Percentiles rank a stretch among this genome's conserved stretches.
Conservation (phyloP, 2,329 filamentous ascomycete genomes). For the Aspergillus terreus region DNA sequence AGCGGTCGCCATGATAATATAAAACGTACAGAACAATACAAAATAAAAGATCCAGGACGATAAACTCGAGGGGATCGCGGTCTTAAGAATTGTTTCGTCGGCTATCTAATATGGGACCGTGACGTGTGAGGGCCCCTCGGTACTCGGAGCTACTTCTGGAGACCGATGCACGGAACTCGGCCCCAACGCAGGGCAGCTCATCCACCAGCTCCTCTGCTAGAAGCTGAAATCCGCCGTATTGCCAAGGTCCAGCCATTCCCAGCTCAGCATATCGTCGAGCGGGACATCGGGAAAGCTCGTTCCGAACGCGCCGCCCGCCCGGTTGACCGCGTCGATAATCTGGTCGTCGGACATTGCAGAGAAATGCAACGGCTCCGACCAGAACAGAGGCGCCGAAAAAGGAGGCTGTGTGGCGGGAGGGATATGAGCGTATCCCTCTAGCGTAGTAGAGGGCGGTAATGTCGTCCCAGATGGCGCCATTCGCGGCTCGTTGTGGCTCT, state of each 20-base stretch:
- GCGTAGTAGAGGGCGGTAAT: constrained; percentile 9
- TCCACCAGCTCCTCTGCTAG: constrained; percentile 8
- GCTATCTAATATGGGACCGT: constrained; percentile 1
- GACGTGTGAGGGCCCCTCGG: constrained; percentile 12
- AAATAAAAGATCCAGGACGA: not conserved
- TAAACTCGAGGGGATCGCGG: not conserved
- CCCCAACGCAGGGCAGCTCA: not conserved
- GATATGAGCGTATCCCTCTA: constrained; percentile 17
- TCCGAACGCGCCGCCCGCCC: constrained; percentile 58
- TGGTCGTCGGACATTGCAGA: constrained; percentile 68
- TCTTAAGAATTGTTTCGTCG: constrained; percentile 1
- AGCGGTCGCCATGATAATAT: constrained; percentile 22
- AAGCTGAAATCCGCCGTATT: constrained; percentile 26
- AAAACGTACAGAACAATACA: not conserved
- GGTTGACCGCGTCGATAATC: constrained; percentile 63
- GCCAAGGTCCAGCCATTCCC: constrained; percentile 54
- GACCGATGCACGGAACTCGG: constrained; percentile 16
- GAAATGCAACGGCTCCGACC: constrained; percentile 57
- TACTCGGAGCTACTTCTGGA: constrained; percentile 27
- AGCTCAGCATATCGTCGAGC: constrained; percentile 57
- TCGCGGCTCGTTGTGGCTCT: constrained; percentile 9
- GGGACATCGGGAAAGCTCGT: constrained; percentile 54
- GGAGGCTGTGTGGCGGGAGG: constrained; percentile 22
- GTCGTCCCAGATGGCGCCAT: constrained; percentile 11
- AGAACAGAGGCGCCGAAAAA: constrained; percentile 32